These are phyloP conservation scores for Rhizopus delemar DNA, from an alignment of 371 early-diverging fungal species.

Conservation along the genomic window DNA sequence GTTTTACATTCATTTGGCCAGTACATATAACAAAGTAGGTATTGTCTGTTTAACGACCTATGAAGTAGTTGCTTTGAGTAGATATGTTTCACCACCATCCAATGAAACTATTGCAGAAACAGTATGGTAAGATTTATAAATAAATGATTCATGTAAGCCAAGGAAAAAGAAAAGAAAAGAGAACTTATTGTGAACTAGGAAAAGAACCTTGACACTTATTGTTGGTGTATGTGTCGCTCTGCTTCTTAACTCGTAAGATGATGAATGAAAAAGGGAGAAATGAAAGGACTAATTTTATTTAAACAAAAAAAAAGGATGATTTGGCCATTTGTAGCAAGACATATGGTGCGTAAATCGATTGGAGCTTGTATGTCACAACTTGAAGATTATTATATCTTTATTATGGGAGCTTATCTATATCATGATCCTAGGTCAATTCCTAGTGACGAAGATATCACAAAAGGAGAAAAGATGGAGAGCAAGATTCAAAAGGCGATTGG, in stretches of 20 bases:
- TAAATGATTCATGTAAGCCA: not conserved
- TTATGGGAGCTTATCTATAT: conserved; percentile 46
- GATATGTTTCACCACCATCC: conserved; percentile 31
- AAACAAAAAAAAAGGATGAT: conserved; percentile 32
- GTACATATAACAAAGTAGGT: conserved; percentile 47
- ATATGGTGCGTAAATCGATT: conserved; percentile 55
- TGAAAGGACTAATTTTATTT: not conserved
- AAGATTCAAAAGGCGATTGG: conserved; percentile 43
- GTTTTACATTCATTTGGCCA: conserved; percentile 50
- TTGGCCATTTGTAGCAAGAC: conserved; percentile 67
- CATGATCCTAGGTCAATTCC: conserved; percentile 27
- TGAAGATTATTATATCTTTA: conserved; percentile 47
- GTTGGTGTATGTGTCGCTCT: conserved; percentile 58
- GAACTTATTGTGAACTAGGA: conserved; percentile 28
- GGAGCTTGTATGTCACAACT: conserved; percentile 40
- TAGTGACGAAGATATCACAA: conserved; percentile 33
- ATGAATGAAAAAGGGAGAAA: not conserved
- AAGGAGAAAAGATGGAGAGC: conserved; percentile 42
- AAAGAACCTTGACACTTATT: conserved; percentile 55
- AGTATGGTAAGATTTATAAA: conserved; percentile 39
- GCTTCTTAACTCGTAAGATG: conserved; percentile 48
- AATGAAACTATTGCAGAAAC: conserved; percentile 41
- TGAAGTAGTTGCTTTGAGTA: conserved; percentile 43
- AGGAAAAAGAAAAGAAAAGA: not conserved
- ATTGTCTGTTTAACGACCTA: conserved; percentile 48